phyloP scores from a whole-genome alignment of 768 basidiomycete genomes.

The Serendipita sp. region DNA sequence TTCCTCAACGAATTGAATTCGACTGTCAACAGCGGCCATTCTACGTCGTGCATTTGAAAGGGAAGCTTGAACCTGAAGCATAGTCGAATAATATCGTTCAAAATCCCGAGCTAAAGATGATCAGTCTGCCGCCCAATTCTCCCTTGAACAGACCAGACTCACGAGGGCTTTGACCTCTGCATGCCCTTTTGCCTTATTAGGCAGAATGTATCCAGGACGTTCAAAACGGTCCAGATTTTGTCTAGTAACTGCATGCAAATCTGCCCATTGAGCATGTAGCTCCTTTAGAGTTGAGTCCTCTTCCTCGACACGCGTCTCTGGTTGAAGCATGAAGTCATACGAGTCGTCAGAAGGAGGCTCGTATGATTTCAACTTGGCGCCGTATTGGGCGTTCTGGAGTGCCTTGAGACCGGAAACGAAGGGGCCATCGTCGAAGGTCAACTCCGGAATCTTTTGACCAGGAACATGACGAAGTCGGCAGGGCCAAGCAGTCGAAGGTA shows the following conservation, averaged over 20 bases:
- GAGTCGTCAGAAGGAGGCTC: neutral
- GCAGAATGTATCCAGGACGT: neutral
- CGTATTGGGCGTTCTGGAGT: neutral
- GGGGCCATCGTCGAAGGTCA: neutral
- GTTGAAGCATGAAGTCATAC: neutral
- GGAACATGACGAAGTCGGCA: slow-evolving; percentile 3
- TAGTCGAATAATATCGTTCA: slow-evolving; percentile 4
- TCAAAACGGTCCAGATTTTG: neutral
- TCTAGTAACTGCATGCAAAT: neutral
- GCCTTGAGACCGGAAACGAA: neutral
- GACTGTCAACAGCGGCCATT: slow-evolving; percentile 1
- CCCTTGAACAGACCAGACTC: neutral
- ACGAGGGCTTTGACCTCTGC: neutral
- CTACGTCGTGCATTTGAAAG: slow-evolving; percentile 1
- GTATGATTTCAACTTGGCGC: neutral
- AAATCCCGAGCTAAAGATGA: neutral
- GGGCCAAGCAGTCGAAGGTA: slow-evolving; percentile 2
- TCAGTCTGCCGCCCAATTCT: neutral
- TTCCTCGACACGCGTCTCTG: neutral
- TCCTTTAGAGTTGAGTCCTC: neutral
- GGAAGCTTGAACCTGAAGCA: neutral
- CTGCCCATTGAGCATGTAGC: neutral
- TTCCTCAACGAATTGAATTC: slow-evolving; percentile 1
- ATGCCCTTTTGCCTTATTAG: neutral
- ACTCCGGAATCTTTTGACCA: neutral